Base-by-base conservation (phyloP, 805 yeast species). In the baker's yeast (Saccharomyces cerevisiae) region DNA sequence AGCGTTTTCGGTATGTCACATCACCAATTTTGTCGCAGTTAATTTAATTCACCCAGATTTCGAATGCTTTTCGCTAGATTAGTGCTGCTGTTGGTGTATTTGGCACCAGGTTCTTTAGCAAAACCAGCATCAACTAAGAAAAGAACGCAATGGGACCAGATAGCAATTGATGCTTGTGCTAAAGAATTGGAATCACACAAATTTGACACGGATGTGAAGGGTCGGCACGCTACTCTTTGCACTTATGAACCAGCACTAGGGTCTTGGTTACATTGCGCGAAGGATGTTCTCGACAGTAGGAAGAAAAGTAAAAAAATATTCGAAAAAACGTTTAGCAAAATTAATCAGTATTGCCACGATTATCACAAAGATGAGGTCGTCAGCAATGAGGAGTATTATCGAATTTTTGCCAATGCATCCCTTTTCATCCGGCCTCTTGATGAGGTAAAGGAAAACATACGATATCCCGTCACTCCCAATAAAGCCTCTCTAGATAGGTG, bases 321-420 rank as follows among this genome's bases (percentile, higher is more conserved):
- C 21, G 41, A 14, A 14, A 32, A 14, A 14, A 32, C 41, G 14
- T 32, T 32, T 32, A 32, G n/a, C 4, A 32, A 13, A 14, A 32
- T 32, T 13, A 32, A 32, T 14, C 17, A 14, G 41, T 13, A 13
- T 32, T 32, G 21, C 17, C 41, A 32, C 17, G 41, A 32, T 32
- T 32, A 13, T 13, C 41, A 32, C 17, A 32, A 32, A 13, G 41
- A 4, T 14, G 21, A 14, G 14, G 17, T 4, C 14, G 47, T 58
- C 22, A 48, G 58, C 4, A 29, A 60, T 27, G 54, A 51, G 4
- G 52, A 56, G n/a, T 62, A 53, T 49, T 46, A 54, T 43, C 41
- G 47, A 22, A 47, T 60, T 11, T 52, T 58, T 32, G 49, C 54
- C 41, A 63, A 63, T 53, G 65, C 62, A 9, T 54, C 60, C 3